These are phyloP conservation scores for Cucurbita maxima DNA, from an alignment of 306 rosid species.

Conservation along the genomic window DNA sequence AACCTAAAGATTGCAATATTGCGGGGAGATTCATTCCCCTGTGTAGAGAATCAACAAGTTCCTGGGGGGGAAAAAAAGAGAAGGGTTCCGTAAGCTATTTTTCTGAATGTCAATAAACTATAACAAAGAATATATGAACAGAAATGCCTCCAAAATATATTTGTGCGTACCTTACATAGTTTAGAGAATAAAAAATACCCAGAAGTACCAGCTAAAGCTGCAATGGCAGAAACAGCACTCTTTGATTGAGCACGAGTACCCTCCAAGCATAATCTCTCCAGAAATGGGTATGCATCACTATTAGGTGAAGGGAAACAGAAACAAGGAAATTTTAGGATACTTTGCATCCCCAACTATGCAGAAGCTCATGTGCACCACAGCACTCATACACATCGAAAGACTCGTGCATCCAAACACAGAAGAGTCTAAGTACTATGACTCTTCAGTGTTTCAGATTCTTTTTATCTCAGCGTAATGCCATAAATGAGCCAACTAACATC, in stretches of 20 bases:
- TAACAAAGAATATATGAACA: background rate
- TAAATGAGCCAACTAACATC: background rate
- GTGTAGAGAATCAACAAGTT: slow-evolving; percentile 37
- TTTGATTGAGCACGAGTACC: slow-evolving; percentile 80
- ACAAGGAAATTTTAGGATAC: background rate
- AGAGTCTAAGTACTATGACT: background rate
- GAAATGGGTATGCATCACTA: slow-evolving; percentile 61
- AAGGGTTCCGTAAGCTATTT: background rate
- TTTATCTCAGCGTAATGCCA: background rate
- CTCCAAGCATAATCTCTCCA: slow-evolving; percentile 43
- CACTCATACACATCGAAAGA: background rate
- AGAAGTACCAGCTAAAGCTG: slow-evolving; percentile 30
- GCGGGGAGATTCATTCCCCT: slow-evolving; percentile 52
- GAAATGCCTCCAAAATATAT: background rate
- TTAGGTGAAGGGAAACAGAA: slow-evolving; percentile 9
- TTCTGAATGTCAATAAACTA: background rate
- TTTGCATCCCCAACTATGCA: background rate
- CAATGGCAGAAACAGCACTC: slow-evolving; percentile 55
- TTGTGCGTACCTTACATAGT: slow-evolving; percentile 45
- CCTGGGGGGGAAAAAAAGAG: no score
- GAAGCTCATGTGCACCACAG: background rate
- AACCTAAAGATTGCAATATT: slow-evolving; percentile 79
- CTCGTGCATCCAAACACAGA: background rate
- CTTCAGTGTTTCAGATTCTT: background rate
- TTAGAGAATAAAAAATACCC: slow-evolving; percentile 31